These are phyloP conservation scores for Tuber indicum DNA, from an alignment of 495 filamentous ascomycete genomes.

Conservation along the genomic window DNA sequence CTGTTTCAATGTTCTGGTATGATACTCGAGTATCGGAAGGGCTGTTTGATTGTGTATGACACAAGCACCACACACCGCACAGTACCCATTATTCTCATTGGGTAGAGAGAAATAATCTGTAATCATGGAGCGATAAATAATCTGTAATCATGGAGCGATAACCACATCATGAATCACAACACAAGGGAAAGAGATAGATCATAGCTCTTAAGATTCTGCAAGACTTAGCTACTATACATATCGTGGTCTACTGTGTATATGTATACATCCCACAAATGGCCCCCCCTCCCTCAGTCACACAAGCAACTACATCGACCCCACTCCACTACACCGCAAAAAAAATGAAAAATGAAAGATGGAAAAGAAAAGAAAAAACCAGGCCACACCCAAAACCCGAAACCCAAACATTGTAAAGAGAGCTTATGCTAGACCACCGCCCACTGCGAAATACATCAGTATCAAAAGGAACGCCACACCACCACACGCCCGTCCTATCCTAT, in stretches of 20 bases:
- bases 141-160: neutral
- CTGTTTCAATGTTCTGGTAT: neutral
- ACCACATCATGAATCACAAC: neutral
- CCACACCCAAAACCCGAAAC: conserved; percentile 2
- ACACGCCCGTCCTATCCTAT: neutral
- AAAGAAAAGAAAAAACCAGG: neutral
- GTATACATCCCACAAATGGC: neutral
- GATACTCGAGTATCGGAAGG: neutral
- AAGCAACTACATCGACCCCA: neutral
- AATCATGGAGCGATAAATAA: neutral
- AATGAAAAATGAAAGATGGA: neutral
- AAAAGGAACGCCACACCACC: conserved; percentile 1
- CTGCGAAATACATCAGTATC: neutral
- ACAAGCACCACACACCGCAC: neutral
- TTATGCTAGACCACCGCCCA: neutral
- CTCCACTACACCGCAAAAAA: neutral
- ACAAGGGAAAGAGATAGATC: neutral
- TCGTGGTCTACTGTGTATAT: neutral
- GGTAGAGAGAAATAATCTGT: neutral
- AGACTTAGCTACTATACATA: neutral
- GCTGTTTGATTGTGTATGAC: neutral
- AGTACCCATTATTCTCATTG: neutral
- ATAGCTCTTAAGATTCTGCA: neutral
- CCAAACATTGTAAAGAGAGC: neutral
- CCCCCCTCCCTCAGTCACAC: neutral